Conservation (phyloP, 2,329 filamentous ascomycete genomes). For the Arthrinium phaeospermum region DNA sequence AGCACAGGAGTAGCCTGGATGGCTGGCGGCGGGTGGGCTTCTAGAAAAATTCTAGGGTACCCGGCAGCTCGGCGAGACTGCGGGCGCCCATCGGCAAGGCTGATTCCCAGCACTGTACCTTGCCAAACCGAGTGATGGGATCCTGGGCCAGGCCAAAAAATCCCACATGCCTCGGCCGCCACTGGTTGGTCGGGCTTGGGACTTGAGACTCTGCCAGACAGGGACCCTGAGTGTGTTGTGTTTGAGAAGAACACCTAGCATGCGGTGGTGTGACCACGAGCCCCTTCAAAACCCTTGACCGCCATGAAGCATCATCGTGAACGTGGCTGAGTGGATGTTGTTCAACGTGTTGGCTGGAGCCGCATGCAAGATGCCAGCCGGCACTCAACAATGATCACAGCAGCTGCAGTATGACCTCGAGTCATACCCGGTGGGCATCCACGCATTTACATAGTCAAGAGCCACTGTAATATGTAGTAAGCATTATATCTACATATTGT, state of each 20-base stretch:
- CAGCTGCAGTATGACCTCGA: neutral
- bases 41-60: constrained; percentile 17
- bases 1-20: neutral
- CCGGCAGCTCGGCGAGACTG: constrained; percentile 16
- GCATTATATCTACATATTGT: neutral
- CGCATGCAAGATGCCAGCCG: neutral
- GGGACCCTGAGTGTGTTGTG: neutral
- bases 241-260: neutral
- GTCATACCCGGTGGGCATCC: neutral
- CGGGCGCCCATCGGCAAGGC: constrained; percentile 17
- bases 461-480: neutral
- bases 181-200: neutral
- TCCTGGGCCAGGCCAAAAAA: neutral
- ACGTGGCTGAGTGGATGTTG: neutral
- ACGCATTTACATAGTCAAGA: neutral
- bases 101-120: constrained; percentile 4
- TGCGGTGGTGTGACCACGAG: neutral
- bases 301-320: neutral
- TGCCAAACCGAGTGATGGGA: neutral
- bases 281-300: neutral
- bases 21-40: constrained; percentile 6
- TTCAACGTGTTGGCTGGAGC: neutral
- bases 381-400: neutral
- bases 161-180: constrained; percentile 4
- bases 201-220: neutral